These are phyloP conservation scores for Isabelozyma gotoi DNA, from an alignment of 805 yeast genomes.

Conservation along the genomic window DNA sequence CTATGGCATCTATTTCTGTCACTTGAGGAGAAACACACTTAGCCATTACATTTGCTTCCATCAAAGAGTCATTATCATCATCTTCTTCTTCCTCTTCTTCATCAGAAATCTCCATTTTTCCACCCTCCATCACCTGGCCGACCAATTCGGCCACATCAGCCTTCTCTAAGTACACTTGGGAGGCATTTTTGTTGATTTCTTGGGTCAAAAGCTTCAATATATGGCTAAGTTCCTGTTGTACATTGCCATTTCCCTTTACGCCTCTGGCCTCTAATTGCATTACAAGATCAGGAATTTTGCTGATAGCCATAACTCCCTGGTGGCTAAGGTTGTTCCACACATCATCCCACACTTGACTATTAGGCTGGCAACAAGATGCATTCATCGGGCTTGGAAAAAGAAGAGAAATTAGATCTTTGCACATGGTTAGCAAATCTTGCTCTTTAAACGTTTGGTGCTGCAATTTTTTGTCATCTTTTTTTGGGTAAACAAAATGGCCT, in stretches of 20 bases:
- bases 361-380: neutral
- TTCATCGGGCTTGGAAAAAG: neutral
- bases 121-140: neutral
- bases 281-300: neutral
- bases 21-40: neutral
- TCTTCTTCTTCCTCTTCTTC: neutral
- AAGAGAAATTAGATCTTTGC: neutral
- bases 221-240: neutral
- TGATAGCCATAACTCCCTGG: neutral
- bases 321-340: neutral
- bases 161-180: neutral
- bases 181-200: neutral
- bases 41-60: neutral
- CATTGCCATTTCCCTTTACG: too few species aligned
- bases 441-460: too few species aligned
- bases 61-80: neutral
- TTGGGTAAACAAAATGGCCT: constrained; percentile 3
- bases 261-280: neutral
- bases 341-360: neutral
- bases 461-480: neutral
- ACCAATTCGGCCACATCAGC: neutral
- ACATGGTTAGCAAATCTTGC: too few species aligned
- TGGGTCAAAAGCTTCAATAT: neutral
- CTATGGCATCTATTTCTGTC: neutral
- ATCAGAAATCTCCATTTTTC: neutral